These are phyloP conservation scores for Osmanthus fragrans DNA, from an alignment of 257 asterid species.

Conservation along the genomic window DNA sequence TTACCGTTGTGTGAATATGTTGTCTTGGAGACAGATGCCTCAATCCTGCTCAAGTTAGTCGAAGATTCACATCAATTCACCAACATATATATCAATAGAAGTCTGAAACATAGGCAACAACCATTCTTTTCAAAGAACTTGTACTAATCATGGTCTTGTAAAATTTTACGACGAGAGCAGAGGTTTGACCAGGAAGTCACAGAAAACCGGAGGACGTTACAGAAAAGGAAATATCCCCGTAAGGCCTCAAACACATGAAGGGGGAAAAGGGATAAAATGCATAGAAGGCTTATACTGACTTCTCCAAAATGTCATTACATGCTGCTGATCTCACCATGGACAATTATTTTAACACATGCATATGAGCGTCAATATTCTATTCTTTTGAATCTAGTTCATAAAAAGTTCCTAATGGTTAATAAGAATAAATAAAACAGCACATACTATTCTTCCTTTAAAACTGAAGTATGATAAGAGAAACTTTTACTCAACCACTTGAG, in stretches of 20 bases:
- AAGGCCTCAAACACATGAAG: neutral
- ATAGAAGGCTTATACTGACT: too few relatives aligned
- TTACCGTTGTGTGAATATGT: conserved; percentile 32
- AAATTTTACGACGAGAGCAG: too few relatives aligned
- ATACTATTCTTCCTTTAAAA: neutral
- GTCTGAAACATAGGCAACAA: neutral
- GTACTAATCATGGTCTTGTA: neutral
- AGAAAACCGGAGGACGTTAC: too few relatives aligned
- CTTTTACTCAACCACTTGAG: neutral
- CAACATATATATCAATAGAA: neutral
- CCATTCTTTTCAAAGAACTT: neutral
- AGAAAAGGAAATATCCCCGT: too few relatives aligned
- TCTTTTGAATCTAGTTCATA: too few relatives aligned
- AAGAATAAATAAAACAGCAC: neutral
- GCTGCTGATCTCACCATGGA: too few relatives aligned
- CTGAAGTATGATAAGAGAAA: too few relatives aligned
- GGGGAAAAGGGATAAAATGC: neutral
- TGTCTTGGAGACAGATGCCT: conserved; percentile 32
- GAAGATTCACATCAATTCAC: neutral
- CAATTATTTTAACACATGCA: too few relatives aligned
- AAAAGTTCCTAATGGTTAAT: too few relatives aligned
- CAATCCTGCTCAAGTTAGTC: conserved; percentile 35
- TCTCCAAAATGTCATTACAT: too few relatives aligned
- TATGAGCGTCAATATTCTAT: too few relatives aligned
- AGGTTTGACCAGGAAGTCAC: too few relatives aligned